phyloP scores from a whole-genome alignment of 148 eudicot genomes.

The Arctostaphylos glauca region DNA sequence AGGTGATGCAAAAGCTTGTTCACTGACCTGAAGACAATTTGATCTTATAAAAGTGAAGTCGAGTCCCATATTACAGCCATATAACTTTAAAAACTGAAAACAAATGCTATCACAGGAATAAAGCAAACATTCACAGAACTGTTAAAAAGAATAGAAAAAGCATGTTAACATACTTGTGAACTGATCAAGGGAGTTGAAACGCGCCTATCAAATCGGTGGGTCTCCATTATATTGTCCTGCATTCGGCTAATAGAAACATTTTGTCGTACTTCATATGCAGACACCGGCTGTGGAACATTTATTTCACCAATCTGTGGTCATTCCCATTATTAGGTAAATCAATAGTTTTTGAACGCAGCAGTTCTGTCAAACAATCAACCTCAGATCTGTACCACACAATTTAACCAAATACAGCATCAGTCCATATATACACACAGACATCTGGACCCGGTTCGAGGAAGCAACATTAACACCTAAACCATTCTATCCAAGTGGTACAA shows the following conservation, averaged over 20 bases:
- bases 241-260: constrained; percentile 14
- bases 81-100: neutral
- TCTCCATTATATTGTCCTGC: no score
- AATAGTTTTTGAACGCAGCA: constrained; percentile 49
- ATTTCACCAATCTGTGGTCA: constrained; percentile 31
- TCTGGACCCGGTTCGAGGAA: no score
- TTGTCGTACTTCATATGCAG: constrained; percentile 28
- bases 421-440: no score
- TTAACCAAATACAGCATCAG: no score
- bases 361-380: constrained; percentile 57
- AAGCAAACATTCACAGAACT: neutral
- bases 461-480: no score
- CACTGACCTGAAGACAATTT: constrained; percentile 37
- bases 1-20: no score
- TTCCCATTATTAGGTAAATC: constrained; percentile 33
- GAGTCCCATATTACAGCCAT: neutral
- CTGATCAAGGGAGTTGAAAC: no score
- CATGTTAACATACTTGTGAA: no score
- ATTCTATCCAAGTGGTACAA: no score
- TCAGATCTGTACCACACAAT: no score
- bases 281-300: constrained; percentile 22
- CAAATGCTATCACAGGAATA: neutral
- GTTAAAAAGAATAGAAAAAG: no score
- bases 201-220: no score
- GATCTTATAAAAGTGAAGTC: constrained; percentile 7